Evolutionary conservation across 169 alveolate genomes (phyloP).

Genomic region (Ichthyophthirius multifiliis): DNA sequence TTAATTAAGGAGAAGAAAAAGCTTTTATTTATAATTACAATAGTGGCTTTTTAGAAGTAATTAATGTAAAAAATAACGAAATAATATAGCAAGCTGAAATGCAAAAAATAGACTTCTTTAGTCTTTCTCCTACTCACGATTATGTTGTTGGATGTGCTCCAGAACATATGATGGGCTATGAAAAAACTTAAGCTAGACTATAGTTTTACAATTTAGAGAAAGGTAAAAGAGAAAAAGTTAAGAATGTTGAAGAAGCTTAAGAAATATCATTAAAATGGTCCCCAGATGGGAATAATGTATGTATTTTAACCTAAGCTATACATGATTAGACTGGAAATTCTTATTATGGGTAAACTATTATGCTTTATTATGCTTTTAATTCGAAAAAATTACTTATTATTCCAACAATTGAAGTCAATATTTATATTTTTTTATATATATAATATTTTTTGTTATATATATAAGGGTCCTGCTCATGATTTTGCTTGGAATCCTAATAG

Average conservation of each 20-base stretch:
- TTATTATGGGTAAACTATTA: constrained; percentile 65
- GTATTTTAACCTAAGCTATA: constrained; percentile 48
- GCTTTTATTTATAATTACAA: neutral
- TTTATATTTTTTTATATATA: neutral
- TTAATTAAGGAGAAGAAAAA: neutral
- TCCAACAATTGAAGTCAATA: constrained; percentile 5
- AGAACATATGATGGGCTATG: constrained; percentile 7
- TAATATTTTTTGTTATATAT: neutral
- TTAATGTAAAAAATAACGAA: neutral
- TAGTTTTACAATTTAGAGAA: neutral
- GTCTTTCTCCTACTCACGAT: neutral
- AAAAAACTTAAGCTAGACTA: neutral
- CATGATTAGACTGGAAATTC: constrained; percentile 62
- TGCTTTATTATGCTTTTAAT: constrained; percentile 20
- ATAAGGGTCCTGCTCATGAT: constrained; percentile 70
- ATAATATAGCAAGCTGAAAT: neutral
- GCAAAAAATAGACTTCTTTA: neutral
- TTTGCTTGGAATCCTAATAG: constrained; percentile 55
- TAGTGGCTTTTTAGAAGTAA: neutral
- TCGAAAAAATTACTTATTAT: constrained; percentile 19
- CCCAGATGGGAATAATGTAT: constrained; percentile 44
- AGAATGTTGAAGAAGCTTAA: constrained; percentile 33
- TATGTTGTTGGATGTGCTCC: neutral
- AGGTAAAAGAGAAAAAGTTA: constrained; percentile 3
- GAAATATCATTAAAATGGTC: constrained; percentile 44